A percentile compares a stretch with the other conserved stretches of the same genome.
These are phyloP conservation scores for Hirsutella thompsonii DNA, from an alignment of 2,329 filamentous ascomycete species.

Conservation along the genomic window DNA sequence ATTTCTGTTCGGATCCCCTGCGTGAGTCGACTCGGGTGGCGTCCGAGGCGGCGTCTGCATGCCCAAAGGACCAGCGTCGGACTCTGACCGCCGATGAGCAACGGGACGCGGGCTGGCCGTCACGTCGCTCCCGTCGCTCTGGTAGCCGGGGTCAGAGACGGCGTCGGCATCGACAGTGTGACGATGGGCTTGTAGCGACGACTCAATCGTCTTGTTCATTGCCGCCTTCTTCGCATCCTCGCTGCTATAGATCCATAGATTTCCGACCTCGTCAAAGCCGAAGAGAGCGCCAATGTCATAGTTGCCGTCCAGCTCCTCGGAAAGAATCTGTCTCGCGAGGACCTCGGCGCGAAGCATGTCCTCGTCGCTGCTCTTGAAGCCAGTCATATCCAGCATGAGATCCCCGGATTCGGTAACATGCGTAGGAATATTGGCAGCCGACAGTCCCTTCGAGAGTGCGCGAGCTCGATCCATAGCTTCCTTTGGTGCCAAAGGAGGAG, in stretches of 20 bases:
- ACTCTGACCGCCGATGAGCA: constrained; percentile 52
- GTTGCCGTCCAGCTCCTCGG: constrained; percentile 85
- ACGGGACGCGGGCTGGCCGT: constrained; percentile 32
- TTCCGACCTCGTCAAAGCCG: constrained; percentile 87
- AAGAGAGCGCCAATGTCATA: constrained; percentile 95
- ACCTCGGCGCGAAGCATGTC: constrained; percentile 85
- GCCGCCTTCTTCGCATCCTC: constrained; percentile 91
- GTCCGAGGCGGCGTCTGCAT: constrained; percentile 54
- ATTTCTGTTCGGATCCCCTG: constrained; percentile 63
- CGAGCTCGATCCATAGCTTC: constrained; percentile 77
- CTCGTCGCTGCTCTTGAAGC: constrained; percentile 88
- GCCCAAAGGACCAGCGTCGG: constrained; percentile 42
- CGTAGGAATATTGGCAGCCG: constrained; percentile 81
- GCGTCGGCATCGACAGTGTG: constrained; percentile 58
- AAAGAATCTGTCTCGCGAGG: constrained; percentile 82
- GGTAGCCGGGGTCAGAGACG: constrained; percentile 85
- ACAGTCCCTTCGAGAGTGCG: constrained; percentile 74
- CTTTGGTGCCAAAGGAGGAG: constrained; percentile 55
- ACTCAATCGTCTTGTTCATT: constrained; percentile 49
- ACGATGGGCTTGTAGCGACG: constrained; percentile 30
- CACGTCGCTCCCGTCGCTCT: constrained; percentile 69
- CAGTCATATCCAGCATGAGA: constrained; percentile 95
- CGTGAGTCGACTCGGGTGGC: constrained; percentile 52
- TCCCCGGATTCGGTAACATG: constrained; percentile 88
- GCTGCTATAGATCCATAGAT: constrained; percentile 99